phyloP scores from a whole-genome alignment of 1,284 basidiomycete species.

The Athelia sp. region DNA sequence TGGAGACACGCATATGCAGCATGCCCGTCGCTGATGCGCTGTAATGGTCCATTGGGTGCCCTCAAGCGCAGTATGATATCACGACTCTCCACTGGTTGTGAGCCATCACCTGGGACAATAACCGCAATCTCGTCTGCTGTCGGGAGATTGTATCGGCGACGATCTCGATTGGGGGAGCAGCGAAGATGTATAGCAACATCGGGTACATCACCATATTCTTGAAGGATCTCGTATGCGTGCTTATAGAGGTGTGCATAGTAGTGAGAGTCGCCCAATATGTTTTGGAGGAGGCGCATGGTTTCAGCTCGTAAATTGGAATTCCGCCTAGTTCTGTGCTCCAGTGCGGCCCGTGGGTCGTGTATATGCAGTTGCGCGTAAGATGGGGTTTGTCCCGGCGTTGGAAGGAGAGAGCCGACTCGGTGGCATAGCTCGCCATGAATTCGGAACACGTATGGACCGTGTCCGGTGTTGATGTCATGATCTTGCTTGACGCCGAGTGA shows the following conservation, averaged over 20 bases:
- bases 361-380: conserved; percentile 36
- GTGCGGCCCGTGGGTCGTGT: conserved; percentile 26
- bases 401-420: conserved; percentile 24
- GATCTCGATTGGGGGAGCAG: conserved; percentile 18
- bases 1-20: conserved; percentile 30
- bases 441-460: conserved; percentile 26
- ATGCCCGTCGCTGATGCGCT: conserved; percentile 27
- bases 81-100: conserved; percentile 7
- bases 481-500: conserved; percentile 30
- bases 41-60: conserved; percentile 19
- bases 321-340: conserved; percentile 10
- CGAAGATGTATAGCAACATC: conserved; percentile 14
- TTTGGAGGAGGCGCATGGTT: conserved; percentile 22
- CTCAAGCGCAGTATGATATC: conserved; percentile 27
- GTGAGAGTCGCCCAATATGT: conserved; percentile 19
- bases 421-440: conserved; percentile 35
- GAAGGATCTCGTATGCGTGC: conserved; percentile 26
- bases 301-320: conserved; percentile 20
- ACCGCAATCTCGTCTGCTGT: conserved; percentile 33
- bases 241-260: conserved; percentile 24
- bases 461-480: conserved; percentile 18
- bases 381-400: conserved; percentile 16
- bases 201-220: no score
- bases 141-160: conserved; percentile 29
- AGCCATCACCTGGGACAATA: conserved; percentile 26